phyloP scores from a whole-genome alignment of 2,329 filamentous ascomycete species.

The Fusarium sp. region DNA sequence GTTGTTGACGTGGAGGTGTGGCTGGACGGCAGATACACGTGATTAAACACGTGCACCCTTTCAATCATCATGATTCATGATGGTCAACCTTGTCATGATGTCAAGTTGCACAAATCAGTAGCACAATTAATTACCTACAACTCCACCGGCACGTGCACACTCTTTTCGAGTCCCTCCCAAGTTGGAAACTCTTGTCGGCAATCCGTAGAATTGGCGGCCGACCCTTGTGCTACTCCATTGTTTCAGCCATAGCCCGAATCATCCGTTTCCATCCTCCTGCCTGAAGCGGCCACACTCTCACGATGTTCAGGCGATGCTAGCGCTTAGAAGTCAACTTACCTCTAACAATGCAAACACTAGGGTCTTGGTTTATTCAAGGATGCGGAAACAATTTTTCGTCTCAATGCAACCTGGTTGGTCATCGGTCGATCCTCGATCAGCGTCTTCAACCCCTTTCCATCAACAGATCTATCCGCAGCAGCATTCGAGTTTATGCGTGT shows the following conservation, averaged over 20 bases:
- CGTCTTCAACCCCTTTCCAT: not conserved
- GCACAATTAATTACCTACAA: not conserved
- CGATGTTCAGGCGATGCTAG: not conserved
- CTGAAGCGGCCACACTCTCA: not conserved
- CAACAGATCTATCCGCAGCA: not conserved
- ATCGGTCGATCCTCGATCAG: not conserved
- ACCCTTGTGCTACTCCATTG: not conserved
- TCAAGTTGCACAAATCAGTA: not conserved
- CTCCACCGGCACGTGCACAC: not conserved
- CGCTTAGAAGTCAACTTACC: slow-evolving; percentile 3
- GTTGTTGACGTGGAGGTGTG: not conserved
- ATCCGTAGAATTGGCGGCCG: not conserved
- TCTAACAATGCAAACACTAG: not conserved
- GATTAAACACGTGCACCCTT: not conserved
- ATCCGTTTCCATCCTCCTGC: slow-evolving; percentile 4
- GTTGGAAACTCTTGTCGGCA: not conserved
- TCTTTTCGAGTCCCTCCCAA: not conserved
- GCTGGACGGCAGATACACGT: not conserved
- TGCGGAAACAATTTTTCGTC: not conserved
- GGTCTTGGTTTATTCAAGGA: not conserved
- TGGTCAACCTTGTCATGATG: not conserved
- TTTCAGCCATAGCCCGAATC: not conserved
- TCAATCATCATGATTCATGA: not conserved
- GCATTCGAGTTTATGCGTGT: not conserved
- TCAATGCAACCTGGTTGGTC: not conserved